Evolutionary conservation across 768 basidiomycete genomes (phyloP), one percentile per base, ranked within the genome.

Genomic region (Tubosaeta sp.): DNA sequence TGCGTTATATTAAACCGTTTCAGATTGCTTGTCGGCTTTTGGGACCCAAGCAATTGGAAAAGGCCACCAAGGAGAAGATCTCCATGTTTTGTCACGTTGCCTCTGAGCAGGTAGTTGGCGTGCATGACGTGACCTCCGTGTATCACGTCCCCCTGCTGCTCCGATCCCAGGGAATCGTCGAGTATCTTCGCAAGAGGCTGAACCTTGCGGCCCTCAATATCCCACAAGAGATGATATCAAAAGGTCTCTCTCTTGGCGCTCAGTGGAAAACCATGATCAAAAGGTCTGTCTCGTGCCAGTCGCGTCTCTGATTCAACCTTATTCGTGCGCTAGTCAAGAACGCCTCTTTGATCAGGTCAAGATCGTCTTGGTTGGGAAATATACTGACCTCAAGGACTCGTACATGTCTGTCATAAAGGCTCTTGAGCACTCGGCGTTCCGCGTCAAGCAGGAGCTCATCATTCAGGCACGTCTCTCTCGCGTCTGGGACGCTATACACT

Each of bases 81-180:
- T 93, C 92, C 54, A 97, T 98, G 94, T 98, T 98, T 78, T 97
- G 95, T 70, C 95, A 99, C 62, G 95, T 99, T 59, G 74, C 83
- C 3, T 75, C 86, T 3, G 85, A 90, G 60, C 89, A 91, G 61
- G 95, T 98, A 35, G 78, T 99, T 45, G 95, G 94, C 48, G 89
- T 98, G 7, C 95, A 98, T 66, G 93, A 97, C 65, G 91, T 98
- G 43, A 84, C 87, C 9, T 96, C 94, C 34, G 93, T 97, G 30
- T 99, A 99, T 69, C 95, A 98, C 63, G 95, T 98, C 40, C 95
- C 95, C 4, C 78, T 98, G 10, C 78, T 98, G 16, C 78, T 99
- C 30, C 83, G 87, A 58, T 85, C 91, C 2, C 95, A 99, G 70
- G 93, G 94, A n/a, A 86, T 99, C 54, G 69, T 97, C 24, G 74